A percentile compares a stretch with the other conserved stretches of the same genome.
These are phyloP conservation scores for Tolypocladium tundrense DNA, from an alignment of 2,329 filamentous ascomycete genomes.

Conservation along the genomic window DNA sequence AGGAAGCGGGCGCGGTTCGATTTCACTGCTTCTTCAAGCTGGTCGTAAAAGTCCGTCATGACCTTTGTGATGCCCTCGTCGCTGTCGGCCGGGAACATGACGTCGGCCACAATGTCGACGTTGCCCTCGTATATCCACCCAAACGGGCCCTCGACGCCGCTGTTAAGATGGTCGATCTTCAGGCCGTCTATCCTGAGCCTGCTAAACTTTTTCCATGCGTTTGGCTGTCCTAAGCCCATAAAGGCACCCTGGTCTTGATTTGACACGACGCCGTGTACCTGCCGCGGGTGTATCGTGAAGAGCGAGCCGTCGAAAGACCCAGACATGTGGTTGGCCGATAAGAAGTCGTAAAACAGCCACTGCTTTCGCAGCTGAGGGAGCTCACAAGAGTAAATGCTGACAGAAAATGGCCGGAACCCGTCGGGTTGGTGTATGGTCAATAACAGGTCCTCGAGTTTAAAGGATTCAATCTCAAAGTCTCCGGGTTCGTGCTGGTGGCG, in stretches of 20 bases:
- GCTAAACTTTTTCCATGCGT: constrained; percentile 91
- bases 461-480: constrained; percentile 94
- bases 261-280: constrained; percentile 71
- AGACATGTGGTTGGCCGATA: constrained; percentile 92
- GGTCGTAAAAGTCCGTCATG: constrained; percentile 94
- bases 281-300: constrained; percentile 92
- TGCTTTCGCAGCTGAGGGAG: constrained; percentile 87
- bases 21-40: constrained; percentile 84
- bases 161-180: constrained; percentile 91
- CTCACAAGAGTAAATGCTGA: constrained; percentile 94
- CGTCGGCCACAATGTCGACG: constrained; percentile 90
- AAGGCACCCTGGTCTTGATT: constrained; percentile 43
- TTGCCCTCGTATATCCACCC: constrained; percentile 97
- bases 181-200: constrained; percentile 85
- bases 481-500: constrained; percentile 80
- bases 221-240: constrained; percentile 49
- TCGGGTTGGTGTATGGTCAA: constrained; percentile 86
- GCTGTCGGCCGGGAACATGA: constrained; percentile 83
- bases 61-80: constrained; percentile 88
- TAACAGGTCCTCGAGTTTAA: constrained; percentile 89
- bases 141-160: constrained; percentile 85
- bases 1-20: constrained; percentile 59
- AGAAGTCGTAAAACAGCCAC: constrained; percentile 95
- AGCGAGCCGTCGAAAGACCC: constrained; percentile 91
- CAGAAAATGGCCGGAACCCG: constrained; percentile 85